Conservation (phyloP, 2,329 filamentous ascomycete genomes). For the Sporothrix globosa region DNA sequence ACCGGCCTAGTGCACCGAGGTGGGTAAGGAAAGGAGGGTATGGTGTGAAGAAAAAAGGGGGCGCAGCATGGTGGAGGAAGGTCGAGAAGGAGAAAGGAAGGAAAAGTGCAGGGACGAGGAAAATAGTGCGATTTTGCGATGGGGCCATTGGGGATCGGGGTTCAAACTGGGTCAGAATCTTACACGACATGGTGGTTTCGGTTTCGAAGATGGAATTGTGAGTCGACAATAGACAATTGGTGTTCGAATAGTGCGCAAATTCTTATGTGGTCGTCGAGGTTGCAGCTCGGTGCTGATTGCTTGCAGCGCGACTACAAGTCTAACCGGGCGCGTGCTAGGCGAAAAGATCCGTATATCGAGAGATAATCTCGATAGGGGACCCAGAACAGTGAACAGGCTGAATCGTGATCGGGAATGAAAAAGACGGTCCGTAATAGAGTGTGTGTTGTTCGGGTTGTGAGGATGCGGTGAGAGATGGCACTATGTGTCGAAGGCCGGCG, state of each 20-base stretch:
- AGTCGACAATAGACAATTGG: background rate
- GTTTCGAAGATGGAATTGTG: constrained; percentile 19
- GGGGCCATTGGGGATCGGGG: background rate
- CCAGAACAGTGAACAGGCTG: too few relatives aligned
- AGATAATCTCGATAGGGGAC: background rate
- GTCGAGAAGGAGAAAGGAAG: constrained; percentile 10
- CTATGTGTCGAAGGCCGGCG: background rate
- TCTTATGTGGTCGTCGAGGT: background rate
- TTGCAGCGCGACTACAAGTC: background rate
- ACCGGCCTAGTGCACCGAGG: constrained; percentile 7
- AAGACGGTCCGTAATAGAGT: background rate
- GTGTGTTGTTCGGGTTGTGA: constrained; percentile 11
- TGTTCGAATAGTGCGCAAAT: background rate
- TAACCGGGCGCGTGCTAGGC: background rate
- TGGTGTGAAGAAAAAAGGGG: constrained; percentile 23
- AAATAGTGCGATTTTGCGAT: constrained; percentile 23
- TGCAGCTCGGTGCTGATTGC: background rate
- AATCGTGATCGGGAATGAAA: background rate
- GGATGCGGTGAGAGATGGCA: background rate
- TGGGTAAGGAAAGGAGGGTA: constrained; percentile 3
- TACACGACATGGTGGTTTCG: constrained; percentile 27
- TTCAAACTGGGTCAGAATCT: constrained; percentile 10
- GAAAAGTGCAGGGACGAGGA: background rate
- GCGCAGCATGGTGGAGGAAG: constrained; percentile 27
- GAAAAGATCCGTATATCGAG: background rate